Evolutionary conservation across 2,329 filamentous ascomycete genomes (phyloP), one percentile per base, ranked within the genome.

Genomic region (Neocatenulostroma microsporum): DNA sequence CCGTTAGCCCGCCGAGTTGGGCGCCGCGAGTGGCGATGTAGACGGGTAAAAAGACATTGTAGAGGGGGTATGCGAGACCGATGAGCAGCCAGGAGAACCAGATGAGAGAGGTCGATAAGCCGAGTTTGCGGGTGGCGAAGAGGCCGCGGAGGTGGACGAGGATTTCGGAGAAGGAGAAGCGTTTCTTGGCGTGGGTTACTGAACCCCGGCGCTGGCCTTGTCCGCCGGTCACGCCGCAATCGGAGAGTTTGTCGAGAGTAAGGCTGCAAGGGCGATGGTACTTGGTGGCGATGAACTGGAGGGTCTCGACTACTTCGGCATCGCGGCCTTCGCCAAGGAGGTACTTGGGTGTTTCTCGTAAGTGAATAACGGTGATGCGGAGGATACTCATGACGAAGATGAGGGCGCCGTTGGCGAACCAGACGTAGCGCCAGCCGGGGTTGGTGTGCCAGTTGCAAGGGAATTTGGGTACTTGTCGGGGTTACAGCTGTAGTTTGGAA

Each of bases 31-130:
- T 70, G 6, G 58, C 57, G 11, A 86, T 68, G 50, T 85, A 85
- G 1, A 62, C 64, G 1, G 76, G 76, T 2, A 86, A 62, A 56
- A 86, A 87, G 36, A 84, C 80, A 46, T 83, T 82, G 58, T 82
- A 87, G 0, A 87, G 65, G 0, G 82, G 82, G 48, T 85, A 86
- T 0, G 78, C 80, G 0, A 86, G 68, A 5, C 82, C 81, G 33
- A 49, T 49, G 2, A 41, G 30, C 9, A 44, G 30, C 82, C 82
- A 86, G 0, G 74, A 79, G 5, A 81, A 53, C 74, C 78, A 83
- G 44, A 85, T 76, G 40, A 85, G 60, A 0, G 62, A 44, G 0
- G 80, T 86, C 0, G 74, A 80, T 2, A 78, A 53, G 1, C 63
- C 73, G 37, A 84, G 73, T 39, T 67, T 70, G 35, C 57, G 70